Evolutionary conservation across 768 basidiomycete genomes (phyloP), one percentile per base, ranked within the genome.

Genomic region (Cubamyces sp.): DNA sequence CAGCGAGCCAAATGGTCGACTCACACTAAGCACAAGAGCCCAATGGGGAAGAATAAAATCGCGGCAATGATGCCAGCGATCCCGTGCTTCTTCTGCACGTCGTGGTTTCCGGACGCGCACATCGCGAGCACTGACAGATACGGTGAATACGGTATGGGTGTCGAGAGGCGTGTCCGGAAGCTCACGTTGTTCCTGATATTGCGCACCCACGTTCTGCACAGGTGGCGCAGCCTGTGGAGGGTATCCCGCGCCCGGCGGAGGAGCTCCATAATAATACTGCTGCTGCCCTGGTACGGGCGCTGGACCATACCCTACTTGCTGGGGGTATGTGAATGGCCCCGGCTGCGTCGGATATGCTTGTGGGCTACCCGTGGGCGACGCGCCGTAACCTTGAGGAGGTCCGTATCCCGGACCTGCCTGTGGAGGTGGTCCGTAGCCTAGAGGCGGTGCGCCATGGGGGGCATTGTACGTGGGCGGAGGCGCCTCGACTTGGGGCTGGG

Each of bases 131-230:
- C 69, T 70, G 26, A 2, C 25, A 11, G n/a, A 16, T 15, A 19
- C 40, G 25, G 41, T 62, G n/a, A 60, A 55, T 50, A 11, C 15
- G 14, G 34, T 37, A 25, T 40, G 18, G 0, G 6, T 9, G 5
- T 21, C 3, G 19, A 41, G 15, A 37, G 30, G 19, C 23, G 43
- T 6, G 18, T 2, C 12, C 6, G 34, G 34, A 5, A 15, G 64
- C 65, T 63, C 57, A 69, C 69, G 34, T 60, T 65, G 66, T 34
- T 68, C 64, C 54, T 70, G 69, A 37, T 69, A 69, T 39, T 62
- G 54, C 15, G 66, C 30, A 19, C 55, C 57, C 34, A 48, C 45
- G 16, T 59, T 53, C 60, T 54, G 57, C 23, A 40, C 41, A 19
- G 40, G 37, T 7, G 43, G 60, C 18, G 60, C 34, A 5, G 50